These are phyloP conservation scores for Rubia peregrina DNA, from an alignment of 305 asterid genomes.

Conservation along the genomic window DNA sequence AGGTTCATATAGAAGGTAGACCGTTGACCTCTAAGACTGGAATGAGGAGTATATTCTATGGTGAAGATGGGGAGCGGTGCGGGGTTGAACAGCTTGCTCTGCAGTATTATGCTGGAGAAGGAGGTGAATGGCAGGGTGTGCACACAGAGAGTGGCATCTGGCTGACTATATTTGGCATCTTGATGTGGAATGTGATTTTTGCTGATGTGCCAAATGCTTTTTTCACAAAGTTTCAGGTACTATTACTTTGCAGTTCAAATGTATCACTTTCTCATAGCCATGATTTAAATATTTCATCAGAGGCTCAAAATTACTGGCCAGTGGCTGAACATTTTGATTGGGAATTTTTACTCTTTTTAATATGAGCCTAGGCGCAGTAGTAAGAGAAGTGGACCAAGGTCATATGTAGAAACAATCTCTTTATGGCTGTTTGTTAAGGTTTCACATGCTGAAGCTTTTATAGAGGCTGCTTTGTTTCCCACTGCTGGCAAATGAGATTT, in stretches of 20 bases:
- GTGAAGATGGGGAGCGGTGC: slow-evolving; percentile 82
- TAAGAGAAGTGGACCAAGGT: not conserved
- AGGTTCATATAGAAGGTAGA: slow-evolving; percentile 83
- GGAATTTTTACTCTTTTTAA: not conserved
- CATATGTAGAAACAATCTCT: too few relatives aligned
- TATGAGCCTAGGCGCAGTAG: not conserved
- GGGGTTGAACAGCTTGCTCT: slow-evolving; percentile 92
- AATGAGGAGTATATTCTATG: slow-evolving; percentile 67
- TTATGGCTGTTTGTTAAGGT: too few relatives aligned
- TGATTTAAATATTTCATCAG: not conserved
- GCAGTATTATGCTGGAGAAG: slow-evolving; percentile 86
- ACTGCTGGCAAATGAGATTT: not conserved
- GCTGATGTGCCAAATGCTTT: slow-evolving; percentile 83
- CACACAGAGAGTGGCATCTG: slow-evolving; percentile 97
- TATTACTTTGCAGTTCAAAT: not conserved
- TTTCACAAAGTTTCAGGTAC: slow-evolving; percentile 83
- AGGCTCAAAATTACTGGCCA: not conserved
- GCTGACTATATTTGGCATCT: slow-evolving; percentile 80
- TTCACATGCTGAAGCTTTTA: not conserved
- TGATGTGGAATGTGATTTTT: slow-evolving; percentile 86
- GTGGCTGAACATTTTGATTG: not conserved
- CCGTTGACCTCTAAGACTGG: slow-evolving; percentile 74
- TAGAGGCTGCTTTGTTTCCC: not conserved
- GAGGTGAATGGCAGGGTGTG: slow-evolving; percentile 90
- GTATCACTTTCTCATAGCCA: not conserved